A percentile compares a stretch with the other conserved stretches of the same genome.
Conservation (phyloP, 2,329 filamentous ascomycete genomes). For the Aspergillaceae sp. region DNA sequence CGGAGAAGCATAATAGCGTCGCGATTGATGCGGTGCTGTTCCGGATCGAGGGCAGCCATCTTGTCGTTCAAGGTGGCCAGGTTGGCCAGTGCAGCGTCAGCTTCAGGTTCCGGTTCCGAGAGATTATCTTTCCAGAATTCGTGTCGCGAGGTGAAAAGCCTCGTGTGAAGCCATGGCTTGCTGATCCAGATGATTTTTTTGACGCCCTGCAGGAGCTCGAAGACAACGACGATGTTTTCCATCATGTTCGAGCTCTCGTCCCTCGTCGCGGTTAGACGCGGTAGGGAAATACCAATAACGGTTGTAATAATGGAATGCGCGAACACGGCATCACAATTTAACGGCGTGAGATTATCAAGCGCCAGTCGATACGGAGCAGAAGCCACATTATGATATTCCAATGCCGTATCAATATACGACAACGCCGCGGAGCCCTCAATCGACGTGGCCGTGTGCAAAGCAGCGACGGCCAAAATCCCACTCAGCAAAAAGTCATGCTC, state of each 20-base stretch:
- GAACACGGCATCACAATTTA: slow-evolving; percentile 31
- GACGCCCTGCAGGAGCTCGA: slow-evolving; percentile 29
- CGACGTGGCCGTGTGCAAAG: slow-evolving; percentile 32
- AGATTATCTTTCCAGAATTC: slow-evolving; percentile 38
- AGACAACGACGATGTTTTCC: slow-evolving; percentile 28
- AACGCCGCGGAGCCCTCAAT: slow-evolving; percentile 20
- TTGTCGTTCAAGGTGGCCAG: slow-evolving; percentile 22
- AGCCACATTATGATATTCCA: slow-evolving; percentile 29
- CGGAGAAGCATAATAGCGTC: slow-evolving; percentile 20
- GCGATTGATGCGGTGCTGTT: slow-evolving; percentile 23
- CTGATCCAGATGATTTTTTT: slow-evolving; percentile 26
- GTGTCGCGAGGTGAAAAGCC: slow-evolving; percentile 40
- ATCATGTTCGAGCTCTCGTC: slow-evolving; percentile 24
- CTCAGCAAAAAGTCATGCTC: slow-evolving; percentile 36
- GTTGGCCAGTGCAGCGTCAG: slow-evolving; percentile 18
- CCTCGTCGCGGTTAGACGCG: slow-evolving; percentile 21
- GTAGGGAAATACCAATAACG: slow-evolving; percentile 28
- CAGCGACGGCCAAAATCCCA: slow-evolving; percentile 32
- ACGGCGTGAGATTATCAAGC: slow-evolving; percentile 25
- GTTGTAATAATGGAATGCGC: slow-evolving; percentile 31
- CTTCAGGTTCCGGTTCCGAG: slow-evolving; percentile 16
- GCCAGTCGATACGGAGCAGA: slow-evolving; percentile 27
- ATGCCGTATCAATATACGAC: slow-evolving; percentile 28
- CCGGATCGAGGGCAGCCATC: slow-evolving; percentile 14
- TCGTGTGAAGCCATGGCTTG: slow-evolving; percentile 40